phyloP scores from a whole-genome alignment of 2,329 filamentous ascomycete genomes.

The Claviceps paspali region DNA sequence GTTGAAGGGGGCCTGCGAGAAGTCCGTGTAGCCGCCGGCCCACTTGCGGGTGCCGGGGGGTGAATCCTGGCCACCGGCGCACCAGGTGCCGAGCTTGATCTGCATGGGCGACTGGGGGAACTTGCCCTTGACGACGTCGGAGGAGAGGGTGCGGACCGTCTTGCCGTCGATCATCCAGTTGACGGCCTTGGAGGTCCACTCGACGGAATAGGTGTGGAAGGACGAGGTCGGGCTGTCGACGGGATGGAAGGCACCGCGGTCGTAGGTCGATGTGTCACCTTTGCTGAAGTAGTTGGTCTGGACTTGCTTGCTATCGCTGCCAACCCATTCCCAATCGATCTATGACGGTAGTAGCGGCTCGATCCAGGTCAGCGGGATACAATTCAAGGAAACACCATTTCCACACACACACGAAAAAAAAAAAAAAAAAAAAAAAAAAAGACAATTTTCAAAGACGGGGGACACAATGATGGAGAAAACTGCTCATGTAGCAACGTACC shows the following conservation, averaged over 20 bases:
- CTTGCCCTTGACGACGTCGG: constrained; percentile 37
- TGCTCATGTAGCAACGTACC: no score
- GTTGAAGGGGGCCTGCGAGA: constrained; percentile 25
- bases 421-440: no score
- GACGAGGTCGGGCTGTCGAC: constrained; percentile 33
- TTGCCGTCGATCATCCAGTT: constrained; percentile 50
- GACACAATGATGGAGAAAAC: no score
- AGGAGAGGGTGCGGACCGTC: constrained; percentile 45
- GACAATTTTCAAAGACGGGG: no score
- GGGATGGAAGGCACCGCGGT: constrained; percentile 49
- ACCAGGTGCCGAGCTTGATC: constrained; percentile 55
- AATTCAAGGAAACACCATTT: no score
- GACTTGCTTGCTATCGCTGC: constrained; percentile 49
- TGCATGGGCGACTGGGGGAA: constrained; percentile 64
- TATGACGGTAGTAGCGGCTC: constrained; percentile 20
- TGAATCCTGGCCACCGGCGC: constrained; percentile 41
- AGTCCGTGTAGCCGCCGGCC: constrained; percentile 44
- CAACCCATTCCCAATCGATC: constrained; percentile 76
- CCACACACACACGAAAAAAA: no score
- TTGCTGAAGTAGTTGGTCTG: constrained; percentile 78
- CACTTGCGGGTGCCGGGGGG: constrained; percentile 55
- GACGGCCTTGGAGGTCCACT: constrained; percentile 51
- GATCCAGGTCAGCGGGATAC: no score
- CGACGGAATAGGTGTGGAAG: constrained; percentile 51
- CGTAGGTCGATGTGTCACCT: constrained; percentile 52